phyloP scores from a whole-genome alignment of 2,329 filamentous ascomycete genomes.

The Clonostachys chloroleuca region DNA sequence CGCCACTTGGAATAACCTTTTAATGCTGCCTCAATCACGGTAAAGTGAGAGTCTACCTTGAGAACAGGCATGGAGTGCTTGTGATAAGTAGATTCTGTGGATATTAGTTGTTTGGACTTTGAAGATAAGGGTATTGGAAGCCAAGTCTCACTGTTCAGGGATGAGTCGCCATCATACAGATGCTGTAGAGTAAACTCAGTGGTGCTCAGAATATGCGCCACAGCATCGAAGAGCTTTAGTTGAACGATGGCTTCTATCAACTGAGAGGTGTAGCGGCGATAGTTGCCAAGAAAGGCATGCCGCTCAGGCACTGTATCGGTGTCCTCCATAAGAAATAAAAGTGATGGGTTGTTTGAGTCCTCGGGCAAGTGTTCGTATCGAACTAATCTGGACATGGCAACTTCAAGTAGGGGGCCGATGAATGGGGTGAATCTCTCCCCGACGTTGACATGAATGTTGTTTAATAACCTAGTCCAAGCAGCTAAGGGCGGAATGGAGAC shows the following conservation, averaged over 20 bases:
- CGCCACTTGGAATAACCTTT: slow-evolving; percentile 84
- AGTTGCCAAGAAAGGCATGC: slow-evolving; percentile 94
- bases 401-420: slow-evolving; percentile 73
- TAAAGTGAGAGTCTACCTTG: slow-evolving; percentile 82
- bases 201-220: slow-evolving; percentile 79
- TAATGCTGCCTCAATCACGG: slow-evolving; percentile 81
- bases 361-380: slow-evolving; percentile 85
- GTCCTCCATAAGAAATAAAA: slow-evolving; percentile 83
- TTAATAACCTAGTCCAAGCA: slow-evolving; percentile 81
- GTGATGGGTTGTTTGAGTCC: slow-evolving; percentile 73
- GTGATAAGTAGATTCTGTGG: slow-evolving; percentile 50
- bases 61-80: slow-evolving; percentile 72
- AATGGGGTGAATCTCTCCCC: slow-evolving; percentile 57
- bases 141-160: slow-evolving; percentile 55
- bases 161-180: slow-evolving; percentile 66
- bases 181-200: slow-evolving; percentile 71
- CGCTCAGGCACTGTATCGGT: slow-evolving; percentile 92
- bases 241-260: slow-evolving; percentile 85
- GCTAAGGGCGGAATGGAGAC: slow-evolving; percentile 92
- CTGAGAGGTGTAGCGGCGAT: slow-evolving; percentile 82
- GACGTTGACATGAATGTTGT: slow-evolving; percentile 62
- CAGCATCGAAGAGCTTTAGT: slow-evolving; percentile 76
- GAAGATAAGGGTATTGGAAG: neutral
- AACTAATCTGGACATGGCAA: slow-evolving; percentile 78
- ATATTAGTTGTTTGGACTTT: neutral